Evolutionary conservation across 2,329 filamentous ascomycete species (phyloP), one percentile per base, ranked within the genome.

Genomic region (Xylariaceae sp.): DNA sequence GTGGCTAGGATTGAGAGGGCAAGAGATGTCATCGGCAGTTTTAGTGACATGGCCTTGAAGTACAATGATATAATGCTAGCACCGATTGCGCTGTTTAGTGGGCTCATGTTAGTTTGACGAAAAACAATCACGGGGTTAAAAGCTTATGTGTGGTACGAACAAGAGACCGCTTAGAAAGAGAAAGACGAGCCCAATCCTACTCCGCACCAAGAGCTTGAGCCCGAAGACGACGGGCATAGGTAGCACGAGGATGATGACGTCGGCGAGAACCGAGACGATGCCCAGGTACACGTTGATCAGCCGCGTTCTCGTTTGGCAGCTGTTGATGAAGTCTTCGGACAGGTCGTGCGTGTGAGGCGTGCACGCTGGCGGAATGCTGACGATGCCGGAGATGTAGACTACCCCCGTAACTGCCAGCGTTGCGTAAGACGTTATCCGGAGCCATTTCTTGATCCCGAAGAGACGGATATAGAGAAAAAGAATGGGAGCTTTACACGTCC

Each of bases 401-500:
- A 52, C 16, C 14, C 40, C 55, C 31, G 39, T 61, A 17, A 63
- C 6, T 9, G n/a, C 48, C 8, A 63, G 48, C 4, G 52, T 61
- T 3, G 43, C 11, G 33, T 51, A 49, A 1, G 61, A 63, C 2
- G 34, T 49, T 3, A 53, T 17, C 1, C 57, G 53, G 2, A 63
- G 54, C 58, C 58, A 63, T 26, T 43, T 52, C 41, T 61, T 61
- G 54, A 63, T 36, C 6, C 58, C 58, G 48, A 63, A 63, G 12
- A 61, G 36, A 3, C 58, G 61, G 28, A 58, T 7, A 21, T 63
- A 63, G 17, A 61, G 55, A 45, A 63, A 61, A 16, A 63, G 45
- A 19, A 63, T 53, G 6, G 61, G 61, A 14, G 61, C 61, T 36
- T 63, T 63, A 29, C 61, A 61, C 11, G 58, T 53, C 61, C 61